Base-by-base conservation (phyloP, 2,329 filamentous ascomycete genomes). In the Aspergillus cejpii region DNA sequence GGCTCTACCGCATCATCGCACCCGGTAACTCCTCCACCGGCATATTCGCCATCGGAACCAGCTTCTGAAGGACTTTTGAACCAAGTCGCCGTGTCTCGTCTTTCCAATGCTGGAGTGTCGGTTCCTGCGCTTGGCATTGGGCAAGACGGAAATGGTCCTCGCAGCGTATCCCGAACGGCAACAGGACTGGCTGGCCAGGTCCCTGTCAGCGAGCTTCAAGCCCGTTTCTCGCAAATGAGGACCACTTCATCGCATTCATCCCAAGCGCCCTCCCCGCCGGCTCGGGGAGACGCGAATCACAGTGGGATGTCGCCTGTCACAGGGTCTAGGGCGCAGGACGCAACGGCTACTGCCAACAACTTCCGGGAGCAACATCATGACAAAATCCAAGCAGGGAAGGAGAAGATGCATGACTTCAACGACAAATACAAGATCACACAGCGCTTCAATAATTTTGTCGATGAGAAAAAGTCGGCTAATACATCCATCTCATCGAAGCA, bases 51-150 rank as follows among this genome's bases (percentile, higher is more conserved):
- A 10, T 47, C 62, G 37, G 44, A 64, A 46, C 42, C 46, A 39
- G 65, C 56, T 42, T 60, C 53, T 15, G 60, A 66, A 29, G 64
- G 64, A 11, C 60, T 68, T 38, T 54, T 81, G 34, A 80, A 81
- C 43, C 74, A 78, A 54, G 78, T 74, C 4, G 83, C 87, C 4
- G 63, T 84, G 44, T 75, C 70, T 46, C 77, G 87, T 33, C 74
- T 96, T 6, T 79, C 82, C 8, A 77, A 80, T 28, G 83, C 86
- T 1, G 89, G 89, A 1, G 74, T 95, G 5, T 85, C 83, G 0
- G 87, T 95, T 0, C 84, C 88, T 0, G 84, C 78, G 0, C 72
- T 95, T 3, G 85, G 85, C 4, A 94, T 94, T 49, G 82, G 80
- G 3, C 52, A 54, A 53, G 57, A 61, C 47, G 63, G 62, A 39